These are phyloP conservation scores for Cotoneaster glaucophyllus DNA, from an alignment of 306 rosid species.

Conservation along the genomic window DNA sequence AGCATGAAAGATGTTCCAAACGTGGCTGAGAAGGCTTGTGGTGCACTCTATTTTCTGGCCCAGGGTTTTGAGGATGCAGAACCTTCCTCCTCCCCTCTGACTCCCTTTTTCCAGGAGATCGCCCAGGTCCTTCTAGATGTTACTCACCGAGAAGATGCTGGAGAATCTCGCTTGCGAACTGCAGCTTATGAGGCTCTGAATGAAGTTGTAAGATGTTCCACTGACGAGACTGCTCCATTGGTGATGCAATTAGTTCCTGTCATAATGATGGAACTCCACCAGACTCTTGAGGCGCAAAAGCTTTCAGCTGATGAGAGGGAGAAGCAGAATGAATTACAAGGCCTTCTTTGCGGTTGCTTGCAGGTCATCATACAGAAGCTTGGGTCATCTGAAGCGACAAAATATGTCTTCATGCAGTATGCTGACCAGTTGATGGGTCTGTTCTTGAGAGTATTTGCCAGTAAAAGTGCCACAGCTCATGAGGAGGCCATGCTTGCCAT, in stretches of 20 bases:
- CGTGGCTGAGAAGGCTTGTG: slow-evolving; percentile 98
- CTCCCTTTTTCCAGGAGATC: slow-evolving; percentile 77
- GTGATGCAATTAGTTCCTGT: slow-evolving; percentile 71
- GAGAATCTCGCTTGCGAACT: slow-evolving; percentile 85
- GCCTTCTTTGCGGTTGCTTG: slow-evolving; percentile 95
- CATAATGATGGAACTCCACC: slow-evolving; percentile 75
- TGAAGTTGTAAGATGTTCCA: slow-evolving; percentile 91
- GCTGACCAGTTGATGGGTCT: slow-evolving; percentile 88
- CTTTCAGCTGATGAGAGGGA: slow-evolving; percentile 66
- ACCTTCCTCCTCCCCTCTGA: slow-evolving; percentile 52
- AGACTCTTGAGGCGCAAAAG: slow-evolving; percentile 69
- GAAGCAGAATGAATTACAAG: slow-evolving; percentile 80
- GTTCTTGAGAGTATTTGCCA: slow-evolving; percentile 79
- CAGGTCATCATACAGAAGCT: slow-evolving; percentile 90
- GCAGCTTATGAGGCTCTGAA: slow-evolving; percentile 91
- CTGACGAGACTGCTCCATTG: slow-evolving; percentile 78
- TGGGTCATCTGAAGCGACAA: slow-evolving; percentile 73
- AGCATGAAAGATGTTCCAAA: slow-evolving; percentile 93
- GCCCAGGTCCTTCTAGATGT: slow-evolving; percentile 68
- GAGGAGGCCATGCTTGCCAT: slow-evolving; percentile 99
- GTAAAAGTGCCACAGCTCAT: slow-evolving; percentile 91
- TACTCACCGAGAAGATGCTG: slow-evolving; percentile 85
- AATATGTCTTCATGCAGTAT: slow-evolving; percentile 60
- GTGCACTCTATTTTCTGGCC: slow-evolving; percentile 88
- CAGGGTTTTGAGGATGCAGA: slow-evolving; percentile 88